Percentiles rank a stretch among this genome's conserved stretches.
phyloP scores from a whole-genome alignment of 1,284 basidiomycete genomes.

The Fomitopsis palustris region DNA sequence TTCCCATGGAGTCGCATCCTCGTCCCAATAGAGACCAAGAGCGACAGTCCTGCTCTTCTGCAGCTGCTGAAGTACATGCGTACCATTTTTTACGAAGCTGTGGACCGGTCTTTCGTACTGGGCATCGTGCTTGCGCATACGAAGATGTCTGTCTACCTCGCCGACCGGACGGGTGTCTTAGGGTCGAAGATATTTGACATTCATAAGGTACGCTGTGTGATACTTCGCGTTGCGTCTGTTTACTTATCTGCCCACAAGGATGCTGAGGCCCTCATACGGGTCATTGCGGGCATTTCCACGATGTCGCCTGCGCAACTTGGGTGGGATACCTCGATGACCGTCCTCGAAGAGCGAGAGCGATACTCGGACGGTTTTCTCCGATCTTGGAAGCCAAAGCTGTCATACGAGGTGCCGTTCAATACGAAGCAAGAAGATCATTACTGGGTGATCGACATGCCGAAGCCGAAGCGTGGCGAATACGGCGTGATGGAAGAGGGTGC shows the following conservation, averaged over 20 bases:
- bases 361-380: neutral
- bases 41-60: neutral
- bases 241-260: neutral
- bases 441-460: neutral
- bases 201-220: neutral
- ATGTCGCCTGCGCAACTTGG: neutral
- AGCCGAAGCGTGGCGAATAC: neutral
- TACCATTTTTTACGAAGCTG: neutral
- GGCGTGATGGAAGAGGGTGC: neutral
- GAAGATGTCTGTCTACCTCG: conserved; percentile 1
- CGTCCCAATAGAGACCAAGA: neutral
- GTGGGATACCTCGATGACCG: conserved; percentile 6
- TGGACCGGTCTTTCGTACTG: conserved; percentile 3
- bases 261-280: neutral
- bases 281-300: neutral
- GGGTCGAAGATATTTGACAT: neutral
- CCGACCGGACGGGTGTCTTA: conserved; percentile 3
- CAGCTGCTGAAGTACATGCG: neutral
- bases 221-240: neutral
- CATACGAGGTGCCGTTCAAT: neutral
- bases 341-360: neutral
- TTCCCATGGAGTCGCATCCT: neutral
- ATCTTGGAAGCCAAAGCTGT: neutral
- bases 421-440: neutral
- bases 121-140: neutral